Conservation (phyloP, 495 filamentous ascomycete species). For the Cudoniella acicularis region DNA sequence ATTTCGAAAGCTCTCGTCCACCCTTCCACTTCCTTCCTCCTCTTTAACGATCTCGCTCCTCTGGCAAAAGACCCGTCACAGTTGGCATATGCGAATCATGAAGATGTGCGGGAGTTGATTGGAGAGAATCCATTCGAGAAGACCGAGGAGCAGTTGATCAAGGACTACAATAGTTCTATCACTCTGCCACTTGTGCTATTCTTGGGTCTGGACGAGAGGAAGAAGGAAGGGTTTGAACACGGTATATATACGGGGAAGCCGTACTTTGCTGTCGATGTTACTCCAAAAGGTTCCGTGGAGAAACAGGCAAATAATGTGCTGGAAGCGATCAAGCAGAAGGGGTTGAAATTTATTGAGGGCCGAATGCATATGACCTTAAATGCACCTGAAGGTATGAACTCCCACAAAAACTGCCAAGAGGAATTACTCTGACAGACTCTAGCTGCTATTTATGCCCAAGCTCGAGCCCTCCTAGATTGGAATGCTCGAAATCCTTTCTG, state of each 20-base stretch:
- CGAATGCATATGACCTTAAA: constrained; percentile 47
- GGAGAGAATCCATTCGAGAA: constrained; percentile 66
- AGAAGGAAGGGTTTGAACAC: constrained; percentile 36
- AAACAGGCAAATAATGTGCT: constrained; percentile 32
- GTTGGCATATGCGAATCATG: constrained; percentile 59
- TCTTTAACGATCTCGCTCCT: constrained; percentile 76
- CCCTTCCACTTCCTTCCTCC: constrained; percentile 64
- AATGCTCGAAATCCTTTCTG: constrained; percentile 92
- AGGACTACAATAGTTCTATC: constrained; percentile 64
- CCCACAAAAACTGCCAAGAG: background rate
- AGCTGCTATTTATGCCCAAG: constrained; percentile 92
- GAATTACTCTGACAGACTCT: constrained; percentile 14
- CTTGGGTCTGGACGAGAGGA: constrained; percentile 75
- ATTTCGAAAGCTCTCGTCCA: constrained; percentile 72
- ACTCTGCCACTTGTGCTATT: constrained; percentile 73
- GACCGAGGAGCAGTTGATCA: constrained; percentile 69
- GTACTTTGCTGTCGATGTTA: constrained; percentile 87
- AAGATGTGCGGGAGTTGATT: constrained; percentile 65
- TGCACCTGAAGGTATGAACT: constrained; percentile 53
- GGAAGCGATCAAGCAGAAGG: constrained; percentile 53
- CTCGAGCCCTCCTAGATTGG: constrained; percentile 89
- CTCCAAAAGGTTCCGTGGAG: constrained; percentile 58
- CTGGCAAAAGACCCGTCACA: constrained; percentile 53
- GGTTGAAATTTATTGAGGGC: constrained; percentile 55
- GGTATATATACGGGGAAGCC: constrained; percentile 67